Evolutionary conservation across 257 asterid species (phyloP), one percentile per base, ranked within the genome.

Genomic region (Agastache rugosa): DNA sequence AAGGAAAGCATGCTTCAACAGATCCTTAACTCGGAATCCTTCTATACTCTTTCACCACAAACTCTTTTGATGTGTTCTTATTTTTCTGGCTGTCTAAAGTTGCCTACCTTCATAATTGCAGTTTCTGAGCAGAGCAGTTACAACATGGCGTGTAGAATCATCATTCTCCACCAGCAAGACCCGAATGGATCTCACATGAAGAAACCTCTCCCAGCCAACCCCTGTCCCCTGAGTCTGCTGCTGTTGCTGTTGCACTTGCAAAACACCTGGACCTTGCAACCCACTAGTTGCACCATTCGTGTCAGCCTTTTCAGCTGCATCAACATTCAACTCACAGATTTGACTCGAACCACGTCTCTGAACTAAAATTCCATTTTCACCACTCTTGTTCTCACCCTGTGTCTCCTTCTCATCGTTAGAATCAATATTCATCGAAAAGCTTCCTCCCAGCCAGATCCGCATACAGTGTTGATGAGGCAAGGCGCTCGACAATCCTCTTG

Each of bases 121-220:
- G 82, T 93, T 93, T 63, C 89, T 79, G 45, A 93, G 97, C 80
- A 93, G 75, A 74, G 98, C 98, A 79, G 96, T 74, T 79, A 93
- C 96, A 54, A 93, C 82, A 76, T 87, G 96, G 55, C 98, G 90
- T 0, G 98, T 93, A 65, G 84, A 93, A 78, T 90, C 89, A 75
- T 93, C 98, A 61, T 84, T 77, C 81, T 93, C 98, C 87, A 93
- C 97, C 75, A 93, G 87, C 78, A 93, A 74, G 68, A 91, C 98
- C 76, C 85, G 86, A 72, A 93, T 86, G 73, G 98, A 71, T 75
- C 93, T 86, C 74, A 93, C 87, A 74, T 88, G 93, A 83, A 93
- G 97, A 86, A 93, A 93, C 68, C 85, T 85, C 77, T 92, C 96
- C 98, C 98, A 91, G 72, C 86, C 77, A 22, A 81, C 85, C 16